Base-by-base conservation (phyloP, 2,329 filamentous ascomycete genomes). In the Talaromyces sp. region DNA sequence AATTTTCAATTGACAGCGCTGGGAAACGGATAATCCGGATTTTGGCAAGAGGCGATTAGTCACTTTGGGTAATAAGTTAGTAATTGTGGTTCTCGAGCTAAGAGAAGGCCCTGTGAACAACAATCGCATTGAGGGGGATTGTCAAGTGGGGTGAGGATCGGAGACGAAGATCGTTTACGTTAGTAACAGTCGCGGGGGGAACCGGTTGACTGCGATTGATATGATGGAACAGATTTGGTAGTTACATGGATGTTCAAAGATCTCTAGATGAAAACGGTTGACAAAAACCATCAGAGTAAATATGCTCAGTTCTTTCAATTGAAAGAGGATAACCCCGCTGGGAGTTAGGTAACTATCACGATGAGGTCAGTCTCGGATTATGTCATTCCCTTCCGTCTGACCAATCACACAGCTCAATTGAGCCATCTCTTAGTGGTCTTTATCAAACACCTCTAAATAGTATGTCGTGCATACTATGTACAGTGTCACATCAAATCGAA, bases 301-400 rank as follows among this genome's bases (percentile, higher is more conserved):
- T 24, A 13, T 39, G 24, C n/a, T 52, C 48, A 13, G 19, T 27
- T 33, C 19, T 4, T 10, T 33, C 16, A 13, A 52, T 31, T 2
- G 16, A 52, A 19, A 52, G 50, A 35, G 31, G 50, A 54, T 16
- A 5, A 19, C 27, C 48, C 48, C 16, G 16, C 48, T 37, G 13
- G 27, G 10, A 37, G 39, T 22, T 22, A 22, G 35, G 3, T 37
- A 13, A 37, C 13, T 11, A 45, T 59, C 56, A 59, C 56, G 37
- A 59, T 59, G 56, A 59, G 56, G 56, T 59, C 56, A 58, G 35
- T 43, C 54, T 35, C 8, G 35, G 5, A 27, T 24, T 43, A 43
- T 43, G 56, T 56, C 52, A 56, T 37, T 39, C 24, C 19, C 33
- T 24, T 24, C 33, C 8, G 13, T 24, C n/a, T 33, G 24, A 19